Evolutionary conservation across 805 yeast genomes (phyloP).

Genomic region (Komagataella mondaviorum): DNA sequence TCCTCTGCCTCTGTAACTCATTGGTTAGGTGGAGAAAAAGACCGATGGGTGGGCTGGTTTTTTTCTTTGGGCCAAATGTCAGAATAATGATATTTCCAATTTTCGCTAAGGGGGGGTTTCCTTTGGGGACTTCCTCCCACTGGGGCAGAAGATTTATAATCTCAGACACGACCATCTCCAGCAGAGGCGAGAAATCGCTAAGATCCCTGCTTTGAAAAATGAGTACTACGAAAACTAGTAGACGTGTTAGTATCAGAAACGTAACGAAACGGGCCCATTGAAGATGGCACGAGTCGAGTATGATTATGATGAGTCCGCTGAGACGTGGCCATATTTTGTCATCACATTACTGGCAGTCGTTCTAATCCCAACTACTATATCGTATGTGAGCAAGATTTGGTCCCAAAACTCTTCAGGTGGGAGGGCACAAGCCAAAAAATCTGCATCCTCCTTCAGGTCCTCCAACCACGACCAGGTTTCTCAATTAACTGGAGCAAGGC

Average conservation of each 20-base stretch:
- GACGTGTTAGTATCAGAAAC: neutral
- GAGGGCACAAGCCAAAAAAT: conserved; percentile 11
- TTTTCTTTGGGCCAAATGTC: neutral
- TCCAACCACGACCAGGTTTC: conserved; percentile 17
- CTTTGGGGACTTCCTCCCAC: no score
- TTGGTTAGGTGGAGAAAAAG: neutral
- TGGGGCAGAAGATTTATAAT: no score
- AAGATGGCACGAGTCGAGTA: conserved; percentile 17
- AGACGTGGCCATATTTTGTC: conserved; percentile 88
- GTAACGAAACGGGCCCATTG: neutral
- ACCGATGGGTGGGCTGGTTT: neutral
- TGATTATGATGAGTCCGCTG: conserved; percentile 78
- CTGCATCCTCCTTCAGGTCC: conserved; percentile 18
- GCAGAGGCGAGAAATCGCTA: neutral
- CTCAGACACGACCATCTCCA: neutral
- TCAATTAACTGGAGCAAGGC: conserved; percentile 17
- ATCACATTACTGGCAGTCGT: conserved; percentile 58
- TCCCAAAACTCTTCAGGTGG: neutral
- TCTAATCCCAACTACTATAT: conserved; percentile 40
- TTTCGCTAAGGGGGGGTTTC: neutral
- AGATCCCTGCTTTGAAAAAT: neutral
- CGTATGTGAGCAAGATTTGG: conserved; percentile 7
- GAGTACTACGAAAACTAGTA: neutral
- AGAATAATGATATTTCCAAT: neutral
- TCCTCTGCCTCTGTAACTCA: conserved; percentile 20